phyloP scores from a whole-genome alignment of 306 rosid genomes.

The Vachellia collinsii region DNA sequence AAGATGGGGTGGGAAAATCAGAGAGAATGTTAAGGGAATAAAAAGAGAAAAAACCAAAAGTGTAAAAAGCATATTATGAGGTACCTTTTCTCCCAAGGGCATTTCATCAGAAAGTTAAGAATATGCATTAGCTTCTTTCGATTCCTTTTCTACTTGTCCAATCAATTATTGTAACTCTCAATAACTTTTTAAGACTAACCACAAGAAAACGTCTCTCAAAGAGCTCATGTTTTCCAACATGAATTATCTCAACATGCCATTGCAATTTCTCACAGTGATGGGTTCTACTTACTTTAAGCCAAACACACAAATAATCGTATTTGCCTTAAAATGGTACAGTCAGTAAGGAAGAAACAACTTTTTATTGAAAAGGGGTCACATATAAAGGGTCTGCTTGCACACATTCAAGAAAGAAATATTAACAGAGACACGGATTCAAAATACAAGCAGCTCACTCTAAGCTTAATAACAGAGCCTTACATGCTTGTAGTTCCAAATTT shows the following conservation, averaged over 20 bases:
- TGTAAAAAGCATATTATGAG: no score
- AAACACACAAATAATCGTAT: background rate
- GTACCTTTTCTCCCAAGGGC: no score
- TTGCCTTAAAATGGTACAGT: background rate
- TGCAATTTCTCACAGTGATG: conserved; percentile 40
- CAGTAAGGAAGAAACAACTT: background rate
- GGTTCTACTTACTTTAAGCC: conserved; percentile 31
- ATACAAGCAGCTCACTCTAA: no score
- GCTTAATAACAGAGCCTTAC: no score
- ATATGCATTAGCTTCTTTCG: background rate
- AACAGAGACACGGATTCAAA: no score
- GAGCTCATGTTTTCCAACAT: background rate
- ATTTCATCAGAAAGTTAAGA: no score
- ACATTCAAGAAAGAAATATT: no score
- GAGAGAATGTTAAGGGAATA: no score
- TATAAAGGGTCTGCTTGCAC: no score
- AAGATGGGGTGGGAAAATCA: no score
- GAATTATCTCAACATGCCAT: background rate
- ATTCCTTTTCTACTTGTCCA: background rate
- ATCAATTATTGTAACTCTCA: conserved; percentile 23
- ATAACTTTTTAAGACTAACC: background rate
- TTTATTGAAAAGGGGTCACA: conserved; percentile 20
- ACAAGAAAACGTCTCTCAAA: background rate
- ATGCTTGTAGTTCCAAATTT: no score
- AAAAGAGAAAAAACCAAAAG: no score